Evolutionary conservation across 768 basidiomycete genomes (phyloP).

Genomic region (Hydnomerulius pinastri): DNA sequence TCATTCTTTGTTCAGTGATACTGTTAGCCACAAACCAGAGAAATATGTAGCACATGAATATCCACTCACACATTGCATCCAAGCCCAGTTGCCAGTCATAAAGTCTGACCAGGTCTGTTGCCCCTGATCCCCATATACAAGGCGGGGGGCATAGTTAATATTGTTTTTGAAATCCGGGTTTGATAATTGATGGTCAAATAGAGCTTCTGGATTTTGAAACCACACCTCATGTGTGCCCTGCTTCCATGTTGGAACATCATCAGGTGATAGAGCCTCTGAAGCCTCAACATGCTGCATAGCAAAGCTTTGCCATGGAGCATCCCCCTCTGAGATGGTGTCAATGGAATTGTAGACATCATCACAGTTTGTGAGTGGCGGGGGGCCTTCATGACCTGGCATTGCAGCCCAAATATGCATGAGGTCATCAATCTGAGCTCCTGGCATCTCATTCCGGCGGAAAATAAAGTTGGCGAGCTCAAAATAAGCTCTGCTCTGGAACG

Average conservation of each 20-base stretch:
- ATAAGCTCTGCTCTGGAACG: neutral
- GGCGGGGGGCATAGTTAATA: conserved; percentile 22
- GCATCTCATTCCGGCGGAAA: conserved; percentile 7
- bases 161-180: conserved; percentile 26
- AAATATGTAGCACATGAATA: too few species aligned
- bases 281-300: neutral
- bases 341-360: conserved; percentile 25
- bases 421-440: conserved; percentile 5
- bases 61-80: conserved; percentile 34
- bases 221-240: conserved; percentile 19
- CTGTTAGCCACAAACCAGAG: too few species aligned
- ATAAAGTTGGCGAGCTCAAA: conserved; percentile 9
- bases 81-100: conserved; percentile 44
- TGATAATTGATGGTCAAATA: conserved; percentile 16
- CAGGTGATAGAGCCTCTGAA: neutral
- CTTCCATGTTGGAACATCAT: neutral
- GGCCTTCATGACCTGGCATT: conserved; percentile 8
- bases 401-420: conserved; percentile 6
- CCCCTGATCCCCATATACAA: conserved; percentile 22
- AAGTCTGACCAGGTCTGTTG: conserved; percentile 33
- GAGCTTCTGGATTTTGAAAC: conserved; percentile 17
- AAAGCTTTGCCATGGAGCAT: neutral
- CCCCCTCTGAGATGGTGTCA: conserved; percentile 17
- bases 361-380: conserved; percentile 22
- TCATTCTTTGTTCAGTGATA: too few species aligned